Evolutionary conservation across 176 grass and related monocot genomes (phyloP), one percentile per base, ranked within the genome.

Genomic region (Paspalum notatum): DNA sequence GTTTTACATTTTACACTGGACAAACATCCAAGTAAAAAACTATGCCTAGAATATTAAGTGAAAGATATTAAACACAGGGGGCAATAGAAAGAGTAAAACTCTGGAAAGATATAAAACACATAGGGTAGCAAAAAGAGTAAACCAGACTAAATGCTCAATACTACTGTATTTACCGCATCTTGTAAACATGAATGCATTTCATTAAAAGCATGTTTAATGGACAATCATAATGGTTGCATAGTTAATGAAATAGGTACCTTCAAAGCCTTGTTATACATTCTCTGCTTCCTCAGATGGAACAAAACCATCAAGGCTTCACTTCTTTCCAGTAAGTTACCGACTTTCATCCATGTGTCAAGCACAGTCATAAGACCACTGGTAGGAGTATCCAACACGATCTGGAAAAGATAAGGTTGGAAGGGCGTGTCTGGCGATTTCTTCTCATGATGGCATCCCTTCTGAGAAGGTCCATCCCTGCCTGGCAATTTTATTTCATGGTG

Each of bases 241-340:
- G 59, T 65, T 66, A 3, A 50, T 6, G 71, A 78, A 73, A 24
- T n/a, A 67, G 67, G 43, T 82, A 89, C 87, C 87, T 89, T 22
- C 26, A 90, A 60, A 66, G 83, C 83, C 77, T 89, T 89, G 42
- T 17, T 17, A 75, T 78, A 73, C 58, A 60, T 10, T 9, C 59
- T 41, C 50, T 72, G 88, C 53, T 85, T 86, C 83, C 45, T 76
- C 52, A 90, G 67, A 76, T 68, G 79, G 53, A 67, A 78, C 51
- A 86, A 54, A 59, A 45, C 72, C 51, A 22, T 21, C 43, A 15
- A 6, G 8, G 74, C 50, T 40, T 86, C 43, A 2, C 53, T 41
- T 57, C 88, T 78, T 26, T 85, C 79, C 53, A 90, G 37, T 21
- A 16, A 21, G 44, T 86, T 90, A 45, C 88, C 74, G 24, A 32